Conservation (phyloP, 306 rosid species). For the Psophocarpus tetragonolobus region DNA sequence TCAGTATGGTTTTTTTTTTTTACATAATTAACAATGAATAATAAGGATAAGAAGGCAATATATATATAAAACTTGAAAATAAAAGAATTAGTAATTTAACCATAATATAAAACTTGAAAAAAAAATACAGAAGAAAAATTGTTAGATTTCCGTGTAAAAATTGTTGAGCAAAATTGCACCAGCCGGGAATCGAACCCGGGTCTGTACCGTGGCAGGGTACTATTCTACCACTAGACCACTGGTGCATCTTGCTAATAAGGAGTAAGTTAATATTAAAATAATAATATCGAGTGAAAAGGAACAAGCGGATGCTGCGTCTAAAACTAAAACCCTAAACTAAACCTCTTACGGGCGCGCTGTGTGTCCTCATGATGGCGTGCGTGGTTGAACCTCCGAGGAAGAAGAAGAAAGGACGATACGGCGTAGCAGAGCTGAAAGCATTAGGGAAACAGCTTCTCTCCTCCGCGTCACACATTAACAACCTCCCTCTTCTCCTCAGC, state of each 20-base stretch:
- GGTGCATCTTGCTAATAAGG: no score
- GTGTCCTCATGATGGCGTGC: conserved; percentile 7
- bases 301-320: no score
- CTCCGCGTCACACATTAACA: conserved; percentile 71
- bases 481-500: conserved; percentile 77
- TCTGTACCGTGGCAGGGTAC: conserved; percentile 83
- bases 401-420: conserved; percentile 31
- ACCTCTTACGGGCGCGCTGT: background rate
- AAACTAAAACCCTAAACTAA: conserved; percentile 5
- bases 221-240: conserved; percentile 99
- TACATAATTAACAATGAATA: no score
- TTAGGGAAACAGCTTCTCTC: conserved; percentile 80
- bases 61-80: no score
- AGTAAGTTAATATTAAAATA: no score
- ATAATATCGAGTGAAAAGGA: no score
- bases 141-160: no score
- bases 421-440: conserved; percentile 65
- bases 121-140: no score
- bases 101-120: no score
- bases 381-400: background rate
- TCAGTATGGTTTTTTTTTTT: no score
- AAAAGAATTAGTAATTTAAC: no score
- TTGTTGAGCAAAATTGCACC: conserved; percentile 55
- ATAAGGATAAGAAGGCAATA: no score
- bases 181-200: conserved; percentile 90